Base-by-base conservation (phyloP, 1,284 basidiomycete species). In the Leccinum fallax region DNA sequence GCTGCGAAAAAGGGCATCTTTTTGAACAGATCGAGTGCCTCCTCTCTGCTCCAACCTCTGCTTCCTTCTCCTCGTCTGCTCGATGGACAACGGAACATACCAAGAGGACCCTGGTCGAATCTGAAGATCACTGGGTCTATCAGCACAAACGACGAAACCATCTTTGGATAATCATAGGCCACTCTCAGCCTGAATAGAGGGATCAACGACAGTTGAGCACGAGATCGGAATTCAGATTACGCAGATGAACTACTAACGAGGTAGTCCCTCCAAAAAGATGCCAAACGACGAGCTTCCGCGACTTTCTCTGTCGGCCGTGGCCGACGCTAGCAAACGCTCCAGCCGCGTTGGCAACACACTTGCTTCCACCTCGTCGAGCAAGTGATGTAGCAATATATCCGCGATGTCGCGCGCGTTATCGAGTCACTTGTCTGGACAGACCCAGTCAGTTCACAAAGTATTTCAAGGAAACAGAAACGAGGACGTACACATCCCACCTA, bases 201-300 rank as follows among this genome's bases (percentile, higher is more conserved):
- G 46, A 51, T 59, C 24, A 59, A 46, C n/a, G 11, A 24, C 11
- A 48, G 46, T 48, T 40, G 46, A 43, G 38, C 16, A 43, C 32
- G 21, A 28, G 16, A 38, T 24, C 5, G 21, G 7, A 24, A 48
- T 48, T 19, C 43, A 19, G 19, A 15, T 13, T 4, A n/a, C 5
- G 13, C 9, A 34, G 46, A 19, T 43, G 40, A n/a, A 53, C 11
- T 32, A 76, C 86, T 71, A 70, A 92, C 89, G 83, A 79, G 3
- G 85, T 84, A 65, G 86, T 88, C 2, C 90, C 93, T 28, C 93
- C 92, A 62, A 91, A 88, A 0, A 93, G 95, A 73, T 97, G 94
- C 0, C 93, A 94, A 3, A 94, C 75, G 1, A 81, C 85, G 24
- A 95, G 69, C 11, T 69, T 82, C 16, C 86, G 81, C 24, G 75